A percentile compares a stretch with the other conserved stretches of the same genome.
Conservation (phyloP, 2,329 filamentous ascomycete species). For the Amesomyces nigricolor region DNA sequence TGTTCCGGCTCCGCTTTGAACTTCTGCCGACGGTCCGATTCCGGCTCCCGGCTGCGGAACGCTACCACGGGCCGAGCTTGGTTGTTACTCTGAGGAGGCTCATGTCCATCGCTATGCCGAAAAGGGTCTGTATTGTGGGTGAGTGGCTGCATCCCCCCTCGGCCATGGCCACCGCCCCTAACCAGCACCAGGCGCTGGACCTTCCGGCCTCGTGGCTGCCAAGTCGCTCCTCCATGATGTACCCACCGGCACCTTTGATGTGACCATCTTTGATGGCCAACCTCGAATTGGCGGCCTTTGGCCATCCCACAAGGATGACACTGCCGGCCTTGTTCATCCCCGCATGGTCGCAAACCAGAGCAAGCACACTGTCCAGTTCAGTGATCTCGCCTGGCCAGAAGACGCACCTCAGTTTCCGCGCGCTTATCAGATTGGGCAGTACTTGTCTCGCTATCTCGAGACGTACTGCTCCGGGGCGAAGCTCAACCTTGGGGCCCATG, state of each 20-base stretch:
- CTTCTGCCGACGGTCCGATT: slow-evolving; percentile 3
- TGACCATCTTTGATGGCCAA: slow-evolving; percentile 65
- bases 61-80: neutral
- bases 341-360: slow-evolving; percentile 71
- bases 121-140: slow-evolving; percentile 50
- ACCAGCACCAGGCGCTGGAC: slow-evolving; percentile 54
- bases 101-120: slow-evolving; percentile 33
- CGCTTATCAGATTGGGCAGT: slow-evolving; percentile 70
- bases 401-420: slow-evolving; percentile 61
- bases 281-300: slow-evolving; percentile 70
- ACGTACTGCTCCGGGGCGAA: slow-evolving; percentile 45
- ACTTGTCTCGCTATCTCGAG: slow-evolving; percentile 60
- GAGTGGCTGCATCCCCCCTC: slow-evolving; percentile 14
- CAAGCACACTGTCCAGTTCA: slow-evolving; percentile 67
- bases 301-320: slow-evolving; percentile 50
- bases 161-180: neutral
- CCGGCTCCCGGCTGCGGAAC: neutral
- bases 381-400: slow-evolving; percentile 65
- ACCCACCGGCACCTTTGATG: slow-evolving; percentile 51
- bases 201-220: slow-evolving; percentile 62
- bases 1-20: slow-evolving; percentile 11
- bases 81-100: neutral
- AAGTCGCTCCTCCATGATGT: slow-evolving; percentile 65
- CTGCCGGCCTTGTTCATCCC: slow-evolving; percentile 53
- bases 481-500: slow-evolving; percentile 45